Conservation (phyloP, 768 basidiomycete genomes). For the Albatrellus ellisii region DNA sequence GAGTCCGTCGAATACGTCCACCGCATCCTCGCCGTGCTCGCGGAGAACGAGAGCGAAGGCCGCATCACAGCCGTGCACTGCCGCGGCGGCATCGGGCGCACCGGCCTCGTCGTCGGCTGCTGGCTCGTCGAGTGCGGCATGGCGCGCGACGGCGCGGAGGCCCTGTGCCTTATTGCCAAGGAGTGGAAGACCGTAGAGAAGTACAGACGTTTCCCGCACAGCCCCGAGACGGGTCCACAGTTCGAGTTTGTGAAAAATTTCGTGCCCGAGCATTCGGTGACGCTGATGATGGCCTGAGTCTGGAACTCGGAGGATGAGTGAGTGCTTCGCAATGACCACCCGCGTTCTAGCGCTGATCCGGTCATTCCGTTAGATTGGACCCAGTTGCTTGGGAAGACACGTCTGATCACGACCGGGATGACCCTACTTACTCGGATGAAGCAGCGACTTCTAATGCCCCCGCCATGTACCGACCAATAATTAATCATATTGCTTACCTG, state of each 20-base stretch:
- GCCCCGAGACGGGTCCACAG: conserved; percentile 71
- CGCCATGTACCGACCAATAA: too few species aligned
- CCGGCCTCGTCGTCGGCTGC: conserved; percentile 52
- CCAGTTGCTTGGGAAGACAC: too few species aligned
- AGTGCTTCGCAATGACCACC: too few species aligned
- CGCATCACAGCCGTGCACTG: conserved; percentile 67
- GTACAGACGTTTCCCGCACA: conserved; percentile 59
- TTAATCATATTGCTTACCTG: too few species aligned
- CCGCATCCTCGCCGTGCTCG: conserved; percentile 40
- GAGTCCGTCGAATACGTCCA: conserved; percentile 45
- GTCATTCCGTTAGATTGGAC: too few species aligned
- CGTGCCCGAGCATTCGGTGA: conserved; percentile 10
- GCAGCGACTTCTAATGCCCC: too few species aligned
- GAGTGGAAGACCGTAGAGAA: conserved; percentile 73
- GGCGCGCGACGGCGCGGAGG: conserved; percentile 50
- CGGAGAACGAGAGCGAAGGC: conserved; percentile 44
- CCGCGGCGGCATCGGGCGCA: conserved; percentile 64
- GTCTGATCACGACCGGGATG: too few species aligned
- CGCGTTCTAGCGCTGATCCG: too few species aligned
- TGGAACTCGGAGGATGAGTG: too few species aligned
- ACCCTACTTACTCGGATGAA: too few species aligned
- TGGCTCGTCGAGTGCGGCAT: conserved; percentile 61
- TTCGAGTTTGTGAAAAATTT: conserved; percentile 64
- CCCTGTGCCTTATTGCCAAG: conserved; percentile 46
- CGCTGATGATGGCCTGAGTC: too few species aligned